Evolutionary conservation across 2,329 filamentous ascomycete species (phyloP).

Genomic region (Arthrinium phaeospermum): DNA sequence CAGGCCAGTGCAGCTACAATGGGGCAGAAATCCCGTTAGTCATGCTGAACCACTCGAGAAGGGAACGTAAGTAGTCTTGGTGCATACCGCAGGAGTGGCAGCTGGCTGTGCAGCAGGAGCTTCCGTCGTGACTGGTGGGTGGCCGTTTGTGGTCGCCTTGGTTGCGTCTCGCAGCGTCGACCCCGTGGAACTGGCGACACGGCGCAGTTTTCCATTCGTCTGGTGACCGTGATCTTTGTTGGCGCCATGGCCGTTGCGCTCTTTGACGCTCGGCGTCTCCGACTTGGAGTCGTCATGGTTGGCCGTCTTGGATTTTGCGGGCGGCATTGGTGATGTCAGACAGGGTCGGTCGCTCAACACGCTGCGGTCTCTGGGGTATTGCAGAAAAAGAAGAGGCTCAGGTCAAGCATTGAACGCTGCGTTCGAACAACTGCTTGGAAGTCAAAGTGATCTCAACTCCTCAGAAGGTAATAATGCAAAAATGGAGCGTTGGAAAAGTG

Average conservation of each 20-base stretch:
- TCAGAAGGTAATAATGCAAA: background rate
- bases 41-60: background rate
- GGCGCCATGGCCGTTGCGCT: conserved; percentile 37
- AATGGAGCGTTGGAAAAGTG: conserved; percentile 3
- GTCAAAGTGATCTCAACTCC: conserved; percentile 1
- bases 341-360: background rate
- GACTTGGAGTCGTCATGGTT: conserved; percentile 42
- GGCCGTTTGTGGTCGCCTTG: conserved; percentile 40
- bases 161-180: conserved; percentile 53
- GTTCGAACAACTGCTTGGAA: background rate
- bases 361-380: background rate
- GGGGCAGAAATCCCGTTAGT: conserved; percentile 18
- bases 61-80: background rate
- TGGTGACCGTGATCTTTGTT: conserved; percentile 35
- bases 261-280: conserved; percentile 41
- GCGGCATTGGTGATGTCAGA: conserved; percentile 25
- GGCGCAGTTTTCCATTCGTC: conserved; percentile 60
- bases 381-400: background rate
- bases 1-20: conserved; percentile 66
- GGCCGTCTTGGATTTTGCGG: conserved; percentile 37
- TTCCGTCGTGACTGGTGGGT: conserved; percentile 25
- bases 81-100: conserved; percentile 35
- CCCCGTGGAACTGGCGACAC: conserved; percentile 58
- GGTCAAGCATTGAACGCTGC: background rate
- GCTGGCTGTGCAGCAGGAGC: conserved; percentile 31